These are phyloP conservation scores for Phlebopus sp. DNA, from an alignment of 1,284 basidiomycete species.

Conservation along the genomic window DNA sequence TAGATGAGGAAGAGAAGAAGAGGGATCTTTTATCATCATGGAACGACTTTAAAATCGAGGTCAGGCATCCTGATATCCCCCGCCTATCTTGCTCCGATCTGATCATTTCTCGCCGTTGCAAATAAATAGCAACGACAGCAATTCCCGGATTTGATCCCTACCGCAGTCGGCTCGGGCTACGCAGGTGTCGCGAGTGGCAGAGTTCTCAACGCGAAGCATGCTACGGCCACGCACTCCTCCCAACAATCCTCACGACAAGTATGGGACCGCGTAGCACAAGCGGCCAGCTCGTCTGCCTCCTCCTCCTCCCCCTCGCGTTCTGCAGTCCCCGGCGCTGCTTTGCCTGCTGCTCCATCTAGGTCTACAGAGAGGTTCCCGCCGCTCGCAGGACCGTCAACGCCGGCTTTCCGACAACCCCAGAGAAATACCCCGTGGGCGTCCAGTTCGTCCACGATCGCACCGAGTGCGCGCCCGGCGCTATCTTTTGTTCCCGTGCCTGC, in stretches of 20 bases:
- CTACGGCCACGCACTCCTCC: conserved; percentile 57
- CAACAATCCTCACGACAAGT: conserved; percentile 64
- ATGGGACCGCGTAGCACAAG: conserved; percentile 86
- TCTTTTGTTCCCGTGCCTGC: conserved; percentile 3
- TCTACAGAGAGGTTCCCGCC: conserved; percentile 46
- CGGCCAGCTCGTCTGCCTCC: conserved; percentile 67
- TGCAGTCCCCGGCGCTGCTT: conserved; percentile 15
- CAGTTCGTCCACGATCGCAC: conserved; percentile 29
- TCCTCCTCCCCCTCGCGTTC: too few relatives aligned
- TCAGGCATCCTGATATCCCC: conserved; percentile 25
- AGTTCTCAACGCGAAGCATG: conserved; percentile 80
- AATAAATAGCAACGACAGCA: conserved; percentile 75
- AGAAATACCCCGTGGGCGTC: conserved; percentile 59
- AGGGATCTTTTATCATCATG: conserved; percentile 72
- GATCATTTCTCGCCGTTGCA: neutral
- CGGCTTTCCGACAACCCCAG: conserved; percentile 34
- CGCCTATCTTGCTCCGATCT: neutral
- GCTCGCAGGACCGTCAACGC: conserved; percentile 30
- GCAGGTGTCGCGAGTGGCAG: conserved; percentile 78
- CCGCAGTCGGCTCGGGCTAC: conserved; percentile 61
- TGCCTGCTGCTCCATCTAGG: conserved; percentile 22
- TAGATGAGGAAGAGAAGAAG: conserved; percentile 88
- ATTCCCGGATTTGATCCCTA: conserved; percentile 76
- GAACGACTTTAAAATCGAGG: conserved; percentile 84
- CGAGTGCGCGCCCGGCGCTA: conserved; percentile 9